A percentile compares a stretch with the other conserved stretches of the same genome.
These are phyloP conservation scores for Polychaeton citri DNA, from an alignment of 2,329 filamentous ascomycete species.

Conservation along the genomic window DNA sequence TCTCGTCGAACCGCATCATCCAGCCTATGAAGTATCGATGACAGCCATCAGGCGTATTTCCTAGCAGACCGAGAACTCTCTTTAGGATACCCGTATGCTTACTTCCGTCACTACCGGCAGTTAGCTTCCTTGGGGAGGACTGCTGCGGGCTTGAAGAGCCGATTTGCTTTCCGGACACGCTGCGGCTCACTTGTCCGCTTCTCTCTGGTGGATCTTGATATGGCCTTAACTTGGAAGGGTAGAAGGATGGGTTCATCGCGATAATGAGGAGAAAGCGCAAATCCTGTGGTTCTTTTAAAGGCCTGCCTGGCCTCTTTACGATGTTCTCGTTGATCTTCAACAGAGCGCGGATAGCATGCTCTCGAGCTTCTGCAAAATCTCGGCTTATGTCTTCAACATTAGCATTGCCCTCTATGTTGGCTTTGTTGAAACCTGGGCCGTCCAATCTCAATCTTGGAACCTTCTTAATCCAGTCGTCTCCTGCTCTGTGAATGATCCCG, in stretches of 20 bases:
- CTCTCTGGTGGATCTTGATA: conserved; percentile 1
- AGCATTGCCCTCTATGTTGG: conserved; percentile 35
- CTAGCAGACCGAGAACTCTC: conserved; percentile 65
- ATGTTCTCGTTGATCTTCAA: conserved; percentile 68
- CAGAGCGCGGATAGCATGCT: conserved; percentile 55
- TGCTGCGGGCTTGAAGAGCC: conserved; percentile 12
- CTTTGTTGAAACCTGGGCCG: conserved; percentile 14
- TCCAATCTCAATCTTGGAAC: conserved; percentile 31
- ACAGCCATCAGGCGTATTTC: conserved; percentile 60
- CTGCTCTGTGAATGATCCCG: conserved; percentile 52
- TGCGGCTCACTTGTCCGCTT: conserved; percentile 2
- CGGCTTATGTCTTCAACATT: conserved; percentile 34
- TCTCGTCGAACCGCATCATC: conserved; percentile 58
- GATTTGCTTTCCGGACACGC: conserved; percentile 7
- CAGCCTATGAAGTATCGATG: conserved; percentile 67
- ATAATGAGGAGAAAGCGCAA: conserved; percentile 67
- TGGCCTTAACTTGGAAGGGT: conserved; percentile 25
- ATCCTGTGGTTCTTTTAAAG: conserved; percentile 54
- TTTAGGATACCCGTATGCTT: conserved; percentile 78
- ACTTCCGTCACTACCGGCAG: conserved; percentile 33
- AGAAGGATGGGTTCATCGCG: conserved; percentile 64
- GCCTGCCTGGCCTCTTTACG: conserved; percentile 63
- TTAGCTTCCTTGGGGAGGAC: conserved; percentile 12
- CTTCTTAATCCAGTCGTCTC: conserved; percentile 49
- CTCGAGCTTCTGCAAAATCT: conserved; percentile 47